Percentiles rank a stretch among this genome's conserved stretches.
phyloP scores from a whole-genome alignment of 1,284 basidiomycete species.

The Trichosporon faecale region DNA sequence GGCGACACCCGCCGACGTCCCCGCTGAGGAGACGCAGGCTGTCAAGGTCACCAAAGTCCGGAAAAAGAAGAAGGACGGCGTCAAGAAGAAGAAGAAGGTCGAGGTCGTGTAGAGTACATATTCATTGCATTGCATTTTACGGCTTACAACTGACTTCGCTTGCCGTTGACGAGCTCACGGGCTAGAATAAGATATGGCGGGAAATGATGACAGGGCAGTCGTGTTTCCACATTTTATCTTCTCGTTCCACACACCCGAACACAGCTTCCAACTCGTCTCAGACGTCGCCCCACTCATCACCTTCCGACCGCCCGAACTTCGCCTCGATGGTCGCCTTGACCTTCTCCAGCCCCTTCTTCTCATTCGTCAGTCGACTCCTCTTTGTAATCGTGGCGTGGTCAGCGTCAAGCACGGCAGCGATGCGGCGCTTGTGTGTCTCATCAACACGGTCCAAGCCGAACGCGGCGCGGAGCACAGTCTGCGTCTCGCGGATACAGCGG shows the following conservation, averaged over 20 bases:
- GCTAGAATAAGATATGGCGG: no score
- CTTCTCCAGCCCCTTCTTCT: background rate
- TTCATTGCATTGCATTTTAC: background rate
- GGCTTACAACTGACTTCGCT: no score
- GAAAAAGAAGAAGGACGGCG: conserved; percentile 43
- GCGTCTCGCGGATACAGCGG: background rate
- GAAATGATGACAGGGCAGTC: no score
- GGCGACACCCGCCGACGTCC: conserved; percentile 23
- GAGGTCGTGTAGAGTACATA: background rate
- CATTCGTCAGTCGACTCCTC: background rate
- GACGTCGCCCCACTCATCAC: background rate
- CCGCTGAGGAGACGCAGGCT: conserved; percentile 37
- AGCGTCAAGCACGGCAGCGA: background rate
- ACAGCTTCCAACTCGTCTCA: background rate
- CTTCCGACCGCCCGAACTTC: background rate
- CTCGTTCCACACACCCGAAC: no score
- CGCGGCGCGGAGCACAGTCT: background rate
- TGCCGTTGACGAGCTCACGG: no score
- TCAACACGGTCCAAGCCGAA: background rate
- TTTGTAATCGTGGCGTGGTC: background rate
- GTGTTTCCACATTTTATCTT: no score
- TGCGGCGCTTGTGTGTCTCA: background rate
- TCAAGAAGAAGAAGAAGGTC: conserved; percentile 15
- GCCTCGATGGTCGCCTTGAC: background rate
- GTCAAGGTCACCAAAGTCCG: conserved; percentile 49